A percentile compares a stretch with the other conserved stretches of the same genome.
Evolutionary conservation across 306 rosid species (phyloP).

Genomic region (Potentilla sterilis): DNA sequence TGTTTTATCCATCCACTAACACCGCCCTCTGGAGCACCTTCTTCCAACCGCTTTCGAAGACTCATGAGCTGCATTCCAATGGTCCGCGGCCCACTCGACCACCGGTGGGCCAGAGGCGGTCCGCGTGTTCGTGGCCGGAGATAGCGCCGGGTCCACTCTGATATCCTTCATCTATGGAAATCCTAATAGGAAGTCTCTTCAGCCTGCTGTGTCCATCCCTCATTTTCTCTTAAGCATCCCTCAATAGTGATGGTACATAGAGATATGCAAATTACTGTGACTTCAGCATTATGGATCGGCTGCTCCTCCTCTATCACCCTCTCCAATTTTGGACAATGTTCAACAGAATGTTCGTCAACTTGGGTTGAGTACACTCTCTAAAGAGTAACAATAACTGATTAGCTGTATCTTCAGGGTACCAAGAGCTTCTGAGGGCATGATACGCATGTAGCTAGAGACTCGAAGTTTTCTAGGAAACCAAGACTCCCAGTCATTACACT

Average conservation of each 20-base stretch:
- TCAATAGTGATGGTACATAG: not conserved
- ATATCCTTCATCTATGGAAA: not conserved
- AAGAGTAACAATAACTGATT: not conserved
- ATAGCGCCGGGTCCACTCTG: slow-evolving; percentile 33
- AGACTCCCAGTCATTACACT: not conserved
- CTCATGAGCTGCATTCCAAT: slow-evolving; percentile 26
- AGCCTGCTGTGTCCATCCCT: too few species aligned
- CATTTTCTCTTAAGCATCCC: too few species aligned
- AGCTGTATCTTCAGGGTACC: not conserved
- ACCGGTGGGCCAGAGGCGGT: slow-evolving; percentile 13
- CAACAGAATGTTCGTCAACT: not conserved
- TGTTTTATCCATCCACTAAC: slow-evolving; percentile 23
- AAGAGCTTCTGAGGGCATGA: not conserved
- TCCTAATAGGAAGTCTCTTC: too few species aligned
- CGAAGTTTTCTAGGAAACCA: not conserved
- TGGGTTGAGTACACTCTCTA: not conserved
- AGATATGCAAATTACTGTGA: not conserved
- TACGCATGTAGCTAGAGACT: not conserved
- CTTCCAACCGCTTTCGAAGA: slow-evolving; percentile 36
- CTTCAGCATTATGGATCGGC: not conserved
- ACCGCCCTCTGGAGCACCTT: slow-evolving; percentile 38
- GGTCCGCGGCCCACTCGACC: slow-evolving; percentile 20
- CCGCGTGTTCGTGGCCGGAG: slow-evolving; percentile 26
- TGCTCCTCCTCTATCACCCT: not conserved
- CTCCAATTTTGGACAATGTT: not conserved